A percentile compares a stretch with the other conserved stretches of the same genome.
Conservation (phyloP, 345 rosid genomes). For the Gossypium sturtianum region DNA sequence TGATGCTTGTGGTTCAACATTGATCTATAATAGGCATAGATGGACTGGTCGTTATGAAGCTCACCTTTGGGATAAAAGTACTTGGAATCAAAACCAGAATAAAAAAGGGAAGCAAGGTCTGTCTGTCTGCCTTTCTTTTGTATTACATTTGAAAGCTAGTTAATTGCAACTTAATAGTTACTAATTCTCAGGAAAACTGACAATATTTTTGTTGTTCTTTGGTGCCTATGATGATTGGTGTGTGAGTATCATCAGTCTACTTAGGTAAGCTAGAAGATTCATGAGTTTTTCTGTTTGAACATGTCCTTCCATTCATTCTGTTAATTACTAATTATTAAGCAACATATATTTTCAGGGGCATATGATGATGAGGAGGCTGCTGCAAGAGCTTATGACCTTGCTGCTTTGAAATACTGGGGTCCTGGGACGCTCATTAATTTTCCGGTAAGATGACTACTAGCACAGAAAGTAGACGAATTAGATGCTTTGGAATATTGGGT, state of each 20-base stretch:
- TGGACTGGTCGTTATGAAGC: slow-evolving; percentile 99
- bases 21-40: slow-evolving; percentile 59
- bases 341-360: slow-evolving; percentile 58
- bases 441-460: slow-evolving; percentile 50
- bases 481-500: neutral
- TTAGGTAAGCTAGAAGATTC: slow-evolving; percentile 54
- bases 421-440: slow-evolving; percentile 97
- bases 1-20: slow-evolving; percentile 8
- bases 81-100: slow-evolving; percentile 99
- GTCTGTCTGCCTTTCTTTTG: neutral
- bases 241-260: slow-evolving; percentile 54
- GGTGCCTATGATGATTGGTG: slow-evolving; percentile 32
- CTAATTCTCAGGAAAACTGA: slow-evolving; percentile 30
- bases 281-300: neutral
- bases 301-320: slow-evolving; percentile 1
- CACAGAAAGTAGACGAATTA: neutral
- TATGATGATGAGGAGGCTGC: slow-evolving; percentile 99
- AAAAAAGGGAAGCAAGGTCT: slow-evolving; percentile 99
- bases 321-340: slow-evolving; percentile 5
- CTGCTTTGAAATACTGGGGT: slow-evolving; percentile 98
- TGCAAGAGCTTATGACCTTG: slow-evolving; percentile 97
- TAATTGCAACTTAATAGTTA: neutral
- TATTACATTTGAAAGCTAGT: neutral
- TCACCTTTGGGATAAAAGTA: slow-evolving; percentile 99
- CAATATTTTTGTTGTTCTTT: slow-evolving; percentile 15